These are phyloP conservation scores for Hortaea werneckii DNA, from an alignment of 2,329 filamentous ascomycete genomes.

Conservation along the genomic window DNA sequence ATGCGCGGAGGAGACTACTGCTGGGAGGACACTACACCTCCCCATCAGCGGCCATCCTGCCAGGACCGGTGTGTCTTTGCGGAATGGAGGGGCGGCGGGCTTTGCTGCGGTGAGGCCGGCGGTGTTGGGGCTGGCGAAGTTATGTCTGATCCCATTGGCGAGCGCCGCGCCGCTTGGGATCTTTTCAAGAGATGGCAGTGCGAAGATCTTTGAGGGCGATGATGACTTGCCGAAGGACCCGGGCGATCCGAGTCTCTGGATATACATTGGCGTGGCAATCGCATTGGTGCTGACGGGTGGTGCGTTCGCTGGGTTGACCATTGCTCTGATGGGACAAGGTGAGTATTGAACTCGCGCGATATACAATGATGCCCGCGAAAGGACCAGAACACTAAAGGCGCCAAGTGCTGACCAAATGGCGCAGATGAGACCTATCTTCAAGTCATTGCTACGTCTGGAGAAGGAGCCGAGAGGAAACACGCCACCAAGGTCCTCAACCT, in stretches of 20 bases:
- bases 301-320: slow-evolving; percentile 88
- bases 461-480: slow-evolving; percentile 76
- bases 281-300: slow-evolving; percentile 78
- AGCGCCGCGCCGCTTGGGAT: slow-evolving; percentile 12
- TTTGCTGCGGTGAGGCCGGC: slow-evolving; percentile 10
- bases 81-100: slow-evolving; percentile 3
- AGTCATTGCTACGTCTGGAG: slow-evolving; percentile 77
- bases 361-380: too few relatives aligned
- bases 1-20: neutral
- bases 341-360: neutral
- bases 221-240: slow-evolving; percentile 19
- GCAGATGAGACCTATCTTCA: slow-evolving; percentile 89
- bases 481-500: slow-evolving; percentile 71
- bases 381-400: neutral
- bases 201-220: slow-evolving; percentile 7
- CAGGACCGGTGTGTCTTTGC: neutral
- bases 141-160: slow-evolving; percentile 12
- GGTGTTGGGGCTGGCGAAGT: slow-evolving; percentile 11
- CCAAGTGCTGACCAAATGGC: neutral
- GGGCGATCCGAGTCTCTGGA: slow-evolving; percentile 58
- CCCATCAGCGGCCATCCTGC: neutral
- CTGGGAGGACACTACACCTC: neutral
- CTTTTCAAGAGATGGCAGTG: slow-evolving; percentile 1
- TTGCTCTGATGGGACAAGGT: slow-evolving; percentile 63
- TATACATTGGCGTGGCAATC: slow-evolving; percentile 69